Conservation (phyloP, 768 basidiomycete genomes). For the Zangia roseola region DNA sequence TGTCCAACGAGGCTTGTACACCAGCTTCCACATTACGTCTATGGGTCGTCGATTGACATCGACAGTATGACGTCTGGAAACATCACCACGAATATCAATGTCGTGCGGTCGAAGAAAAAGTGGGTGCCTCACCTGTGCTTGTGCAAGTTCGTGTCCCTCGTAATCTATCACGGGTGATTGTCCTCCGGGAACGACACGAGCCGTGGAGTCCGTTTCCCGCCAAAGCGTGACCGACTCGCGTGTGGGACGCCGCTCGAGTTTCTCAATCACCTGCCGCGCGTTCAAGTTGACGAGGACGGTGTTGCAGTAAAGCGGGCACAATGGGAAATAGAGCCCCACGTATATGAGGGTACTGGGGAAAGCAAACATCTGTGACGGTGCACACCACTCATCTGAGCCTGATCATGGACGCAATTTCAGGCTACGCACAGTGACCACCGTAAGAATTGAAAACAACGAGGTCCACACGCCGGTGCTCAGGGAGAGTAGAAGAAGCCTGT, state of each 20-base stretch:
- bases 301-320: conserved; percentile 33
- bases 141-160: background rate
- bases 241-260: conserved; percentile 7
- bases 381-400: background rate
- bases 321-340: conserved; percentile 24
- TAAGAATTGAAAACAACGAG: conserved; percentile 11
- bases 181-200: background rate
- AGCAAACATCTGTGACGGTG: conserved; percentile 5
- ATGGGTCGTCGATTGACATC: background rate
- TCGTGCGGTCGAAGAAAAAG: background rate
- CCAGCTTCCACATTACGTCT: conserved; percentile 1
- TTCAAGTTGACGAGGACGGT: conserved; percentile 34
- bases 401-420: background rate
- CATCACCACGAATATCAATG: too few species aligned
- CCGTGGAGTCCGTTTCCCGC: conserved; percentile 1
- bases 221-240: conserved; percentile 5
- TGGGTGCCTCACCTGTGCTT: background rate
- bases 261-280: conserved; percentile 20
- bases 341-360: conserved; percentile 19
- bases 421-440: conserved; percentile 13
- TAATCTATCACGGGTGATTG: background rate
- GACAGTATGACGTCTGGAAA: conserved; percentile 1
- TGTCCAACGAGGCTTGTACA: conserved; percentile 7
- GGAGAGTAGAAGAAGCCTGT: conserved; percentile 14
- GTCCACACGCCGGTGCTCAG: conserved; percentile 18